Conservation (phyloP, 2,329 filamentous ascomycete genomes). For the Tolypocladium tropicale region DNA sequence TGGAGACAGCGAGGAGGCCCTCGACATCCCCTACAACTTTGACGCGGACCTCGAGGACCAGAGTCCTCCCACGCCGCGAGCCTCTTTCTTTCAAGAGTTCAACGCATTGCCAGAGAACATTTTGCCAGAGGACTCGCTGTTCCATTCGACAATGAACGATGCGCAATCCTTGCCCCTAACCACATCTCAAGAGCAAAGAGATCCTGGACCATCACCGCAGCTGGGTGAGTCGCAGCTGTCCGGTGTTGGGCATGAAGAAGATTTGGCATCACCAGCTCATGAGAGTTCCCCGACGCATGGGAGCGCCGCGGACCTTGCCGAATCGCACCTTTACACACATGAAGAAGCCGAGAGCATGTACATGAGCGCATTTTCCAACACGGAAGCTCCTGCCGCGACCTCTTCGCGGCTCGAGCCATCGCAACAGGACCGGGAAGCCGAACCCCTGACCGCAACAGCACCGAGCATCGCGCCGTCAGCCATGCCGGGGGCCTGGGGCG, state of each 20-base stretch:
- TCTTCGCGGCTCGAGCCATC: not conserved
- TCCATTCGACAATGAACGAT: constrained; percentile 15
- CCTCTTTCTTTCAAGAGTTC: constrained; percentile 33
- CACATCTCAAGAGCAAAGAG: not conserved
- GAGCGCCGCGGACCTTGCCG: constrained; percentile 34
- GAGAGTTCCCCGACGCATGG: constrained; percentile 2
- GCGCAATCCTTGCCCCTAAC: constrained; percentile 9
- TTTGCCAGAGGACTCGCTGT: constrained; percentile 6
- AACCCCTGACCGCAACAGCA: not conserved
- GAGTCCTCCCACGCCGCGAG: constrained; percentile 41
- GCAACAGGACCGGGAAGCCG: not conserved
- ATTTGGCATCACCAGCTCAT: not conserved
- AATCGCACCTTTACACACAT: constrained; percentile 65
- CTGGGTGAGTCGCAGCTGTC: not conserved
- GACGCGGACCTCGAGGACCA: constrained; percentile 26
- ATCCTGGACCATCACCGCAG: not conserved
- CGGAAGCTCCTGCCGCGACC: constrained; percentile 16
- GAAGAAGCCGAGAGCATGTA: constrained; percentile 84
- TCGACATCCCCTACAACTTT: constrained; percentile 46
- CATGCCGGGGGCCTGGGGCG: constrained; percentile 46
- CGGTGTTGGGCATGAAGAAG: not conserved
- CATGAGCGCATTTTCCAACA: constrained; percentile 58
- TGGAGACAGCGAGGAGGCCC: constrained; percentile 43
- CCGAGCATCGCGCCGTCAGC: constrained; percentile 3
- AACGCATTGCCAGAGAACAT: not conserved